These are phyloP conservation scores for Collybiopsis confluens DNA, from an alignment of 768 basidiomycete species.

Conservation along the genomic window DNA sequence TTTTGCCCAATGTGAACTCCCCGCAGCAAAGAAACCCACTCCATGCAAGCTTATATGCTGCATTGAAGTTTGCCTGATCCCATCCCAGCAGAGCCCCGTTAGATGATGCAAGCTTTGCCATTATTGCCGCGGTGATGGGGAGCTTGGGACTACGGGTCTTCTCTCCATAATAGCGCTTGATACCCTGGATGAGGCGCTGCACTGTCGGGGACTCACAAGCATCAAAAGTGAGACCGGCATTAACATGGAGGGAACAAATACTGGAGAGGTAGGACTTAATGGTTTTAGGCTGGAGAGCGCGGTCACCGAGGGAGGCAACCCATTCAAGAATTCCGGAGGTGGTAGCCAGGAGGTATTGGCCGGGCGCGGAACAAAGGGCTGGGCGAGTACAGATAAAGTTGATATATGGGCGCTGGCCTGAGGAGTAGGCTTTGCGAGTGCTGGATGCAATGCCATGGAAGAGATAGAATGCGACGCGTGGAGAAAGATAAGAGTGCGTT, in stretches of 20 bases:
- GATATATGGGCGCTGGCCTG: too few species aligned
- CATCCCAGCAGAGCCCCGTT: too few species aligned
- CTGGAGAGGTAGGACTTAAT: constrained; percentile 19
- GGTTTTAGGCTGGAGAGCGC: too few species aligned
- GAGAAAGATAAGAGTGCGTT: constrained; percentile 14
- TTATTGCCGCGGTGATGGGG: too few species aligned
- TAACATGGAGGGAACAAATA: constrained; percentile 25
- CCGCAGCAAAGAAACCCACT: too few species aligned
- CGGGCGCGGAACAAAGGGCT: too few species aligned
- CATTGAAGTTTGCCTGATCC: constrained; percentile 11
- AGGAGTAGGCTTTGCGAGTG: constrained; percentile 26
- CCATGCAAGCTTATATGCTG: constrained; percentile 10
- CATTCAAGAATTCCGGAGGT: constrained; percentile 11
- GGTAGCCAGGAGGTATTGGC: constrained; percentile 11
- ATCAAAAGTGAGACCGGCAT: constrained; percentile 21
- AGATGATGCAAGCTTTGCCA: neutral
- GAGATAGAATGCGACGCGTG: constrained; percentile 27
- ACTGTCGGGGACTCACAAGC: constrained; percentile 22
- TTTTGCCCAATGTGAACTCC: too few species aligned
- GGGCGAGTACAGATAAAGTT: too few species aligned
- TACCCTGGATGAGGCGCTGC: constrained; percentile 25
- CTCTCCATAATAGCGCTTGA: constrained; percentile 24
- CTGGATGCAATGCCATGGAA: too few species aligned
- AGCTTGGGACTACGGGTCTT: constrained; percentile 11
- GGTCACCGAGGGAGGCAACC: constrained; percentile 11